Base-by-base conservation (phyloP, 441 rosid species). In the Raphanus hybrid region DNA sequence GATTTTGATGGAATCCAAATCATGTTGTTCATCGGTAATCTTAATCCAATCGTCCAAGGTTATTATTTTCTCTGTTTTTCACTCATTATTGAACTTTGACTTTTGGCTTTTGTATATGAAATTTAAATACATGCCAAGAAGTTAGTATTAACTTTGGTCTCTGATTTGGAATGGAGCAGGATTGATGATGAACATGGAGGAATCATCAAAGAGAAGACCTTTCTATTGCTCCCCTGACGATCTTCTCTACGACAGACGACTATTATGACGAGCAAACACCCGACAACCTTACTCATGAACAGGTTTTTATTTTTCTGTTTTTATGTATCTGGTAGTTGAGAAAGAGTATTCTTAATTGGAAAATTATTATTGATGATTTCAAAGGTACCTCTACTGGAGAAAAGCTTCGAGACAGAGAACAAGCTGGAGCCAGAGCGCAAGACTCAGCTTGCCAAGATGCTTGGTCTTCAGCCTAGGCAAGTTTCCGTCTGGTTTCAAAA, bases 401-500 rank as follows among this genome's bases (percentile, higher is more conserved):
- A 87, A 84, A 88, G 90, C 84, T 91, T 91, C 67, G 94, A 86
- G 84, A 75, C 77, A 7, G 97, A 91, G 85, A 91, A 86, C 86
- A 91, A 90, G 78, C 89, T 90, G 78, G 97, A 90, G 86, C 94
- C 92, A 4, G 92, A 90, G 65, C 75, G 89, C 58, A 91, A 90
- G 86, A 85, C 79, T 73, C 83, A 88, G 81, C 79, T 91, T 74
- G 97, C 97, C 9, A 90, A 87, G 85, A 86, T 88, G 80, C 83
- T 91, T 74, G 94, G 97, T 1, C 72, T 91, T 71, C 90, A 91
- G 78, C 92, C 91, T 1, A 84, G 94, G 73, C 94, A 91, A 84
- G 93, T 91, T 35, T 90, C 92, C 3, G 87, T 90, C 20, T 90
- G 95, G 95, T 90, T 90, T 86, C 95, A 90, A 75, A 88, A 90